Base-by-base conservation (phyloP, 2,329 filamentous ascomycete species). In the Exophiala aquamarina region DNA sequence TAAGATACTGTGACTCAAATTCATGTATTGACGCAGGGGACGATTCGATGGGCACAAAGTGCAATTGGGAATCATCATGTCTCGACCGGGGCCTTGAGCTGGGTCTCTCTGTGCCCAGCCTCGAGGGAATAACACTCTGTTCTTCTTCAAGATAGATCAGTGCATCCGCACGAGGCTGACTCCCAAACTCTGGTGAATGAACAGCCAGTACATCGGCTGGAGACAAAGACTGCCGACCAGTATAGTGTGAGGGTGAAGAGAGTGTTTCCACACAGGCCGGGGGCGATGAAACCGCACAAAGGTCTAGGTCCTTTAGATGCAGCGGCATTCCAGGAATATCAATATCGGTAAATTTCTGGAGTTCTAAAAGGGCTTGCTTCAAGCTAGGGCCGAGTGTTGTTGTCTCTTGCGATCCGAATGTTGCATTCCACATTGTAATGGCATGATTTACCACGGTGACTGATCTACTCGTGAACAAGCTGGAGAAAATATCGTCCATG, bases 41-140 rank as follows among this genome's bases (percentile, higher is more conserved):
- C 10, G 82, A 81, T 21, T 79, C 77, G 37, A 92, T 84, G 0
- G 81, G 70, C 2, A 84, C 81, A 60, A 93, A 93, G 34, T 87
- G 77, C 19, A 94, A 77, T 60, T 94, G 89, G 1, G 89, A 94
- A 65, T 94, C 79, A 52, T 95, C 81, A 58, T 95, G 89, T 26
- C 86, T 81, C 20, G 84, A 72, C 49, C 78, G 79, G 14, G 77
- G 72, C 37, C 76, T 59, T 13, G 61, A 61, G 38, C 60, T 66
- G 11, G 62, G 55, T 19, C 52, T 56, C 76, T 74, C 10, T 26
- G 6, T 6, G 6, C 23, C 23, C 90, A 66, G 48, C 17, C 44
- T 51, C 10, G 43, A 41, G 15, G 18, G n/a, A 32, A 35, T 34
- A 14, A 7, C 18, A 9, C 20, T 20, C 7, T 18, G 13, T 8